Percentiles rank a stretch among this genome's conserved stretches.
These are phyloP conservation scores for Tanacetum coccineum DNA, from an alignment of 129 eudicot species.

Conservation along the genomic window DNA sequence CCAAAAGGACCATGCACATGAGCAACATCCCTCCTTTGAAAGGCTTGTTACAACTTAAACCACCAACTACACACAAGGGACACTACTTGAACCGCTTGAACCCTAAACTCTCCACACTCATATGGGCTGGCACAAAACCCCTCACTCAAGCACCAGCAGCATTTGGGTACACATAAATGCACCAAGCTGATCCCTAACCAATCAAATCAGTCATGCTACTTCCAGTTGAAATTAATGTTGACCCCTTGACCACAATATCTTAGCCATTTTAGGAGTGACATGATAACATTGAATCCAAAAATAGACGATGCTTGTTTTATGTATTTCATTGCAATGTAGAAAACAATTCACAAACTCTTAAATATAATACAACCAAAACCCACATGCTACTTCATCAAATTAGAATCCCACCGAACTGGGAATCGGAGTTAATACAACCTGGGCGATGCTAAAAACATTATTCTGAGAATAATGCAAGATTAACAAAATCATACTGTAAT, in stretches of 20 bases:
- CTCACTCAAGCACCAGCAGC: constrained; percentile 15
- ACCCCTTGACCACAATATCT: constrained; percentile 23
- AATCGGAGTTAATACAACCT: not conserved
- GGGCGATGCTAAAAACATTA: not conserved
- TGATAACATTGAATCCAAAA: not conserved
- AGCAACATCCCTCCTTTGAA: not conserved
- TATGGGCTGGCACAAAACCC: constrained; percentile 18
- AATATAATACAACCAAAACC: constrained; percentile 10
- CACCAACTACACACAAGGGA: not conserved
- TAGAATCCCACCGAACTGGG: not conserved
- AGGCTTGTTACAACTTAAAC: constrained; percentile 7
- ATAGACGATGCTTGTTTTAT: not conserved
- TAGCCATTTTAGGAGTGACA: constrained; percentile 4
- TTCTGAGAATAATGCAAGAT: constrained; percentile 7
- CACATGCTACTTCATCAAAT: constrained; percentile 13
- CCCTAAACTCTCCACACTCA: constrained; percentile 24
- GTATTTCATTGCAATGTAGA: too few relatives aligned
- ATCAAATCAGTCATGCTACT: constrained; percentile 7
- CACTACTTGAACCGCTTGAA: not conserved
- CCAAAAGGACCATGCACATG: constrained; percentile 28
- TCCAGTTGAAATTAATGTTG: constrained; percentile 19
- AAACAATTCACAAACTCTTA: not conserved
- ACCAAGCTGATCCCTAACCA: constrained; percentile 19
- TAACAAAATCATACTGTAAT: constrained; percentile 20
- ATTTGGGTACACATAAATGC: constrained; percentile 19